A percentile compares a stretch with the other conserved stretches of the same genome.
phyloP scores from a whole-genome alignment of 768 basidiomycete genomes.

The Amanita fuliginea region DNA sequence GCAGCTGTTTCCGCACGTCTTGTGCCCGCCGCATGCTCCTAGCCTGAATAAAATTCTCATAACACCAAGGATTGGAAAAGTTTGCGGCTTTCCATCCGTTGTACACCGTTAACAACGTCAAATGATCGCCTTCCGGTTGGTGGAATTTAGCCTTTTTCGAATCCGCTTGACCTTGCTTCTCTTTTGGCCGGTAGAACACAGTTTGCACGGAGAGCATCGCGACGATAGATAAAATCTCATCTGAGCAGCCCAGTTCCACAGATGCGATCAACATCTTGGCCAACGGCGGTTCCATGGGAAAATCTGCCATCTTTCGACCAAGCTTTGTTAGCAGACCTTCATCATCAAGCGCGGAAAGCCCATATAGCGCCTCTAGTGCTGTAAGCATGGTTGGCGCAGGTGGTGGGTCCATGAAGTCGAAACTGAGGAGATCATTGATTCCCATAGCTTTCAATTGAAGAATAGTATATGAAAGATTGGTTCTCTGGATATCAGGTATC shows the following conservation, averaged over 20 bases:
- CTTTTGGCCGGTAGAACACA: slow-evolving; percentile 98
- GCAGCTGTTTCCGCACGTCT: slow-evolving; percentile 93
- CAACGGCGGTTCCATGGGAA: slow-evolving; percentile 93
- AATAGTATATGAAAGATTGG: slow-evolving; percentile 87
- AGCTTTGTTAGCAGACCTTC: slow-evolving; percentile 91
- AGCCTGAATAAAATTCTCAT: slow-evolving; percentile 98
- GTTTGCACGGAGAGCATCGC: slow-evolving; percentile 96
- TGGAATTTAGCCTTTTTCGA: slow-evolving; percentile 99
- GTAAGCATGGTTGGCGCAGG: slow-evolving; percentile 96
- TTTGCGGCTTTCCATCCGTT: slow-evolving; percentile 97
- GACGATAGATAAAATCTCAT: slow-evolving; percentile 94
- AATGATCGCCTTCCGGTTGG: slow-evolving; percentile 95
- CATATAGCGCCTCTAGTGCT: slow-evolving; percentile 89
- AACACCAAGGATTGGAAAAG: slow-evolving; percentile 98
- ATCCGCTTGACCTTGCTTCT: slow-evolving; percentile 98
- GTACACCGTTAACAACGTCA: slow-evolving; percentile 88
- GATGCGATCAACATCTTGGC: slow-evolving; percentile 99
- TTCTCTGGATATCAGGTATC: slow-evolving; percentile 95
- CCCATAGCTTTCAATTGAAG: slow-evolving; percentile 98
- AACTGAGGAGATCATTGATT: slow-evolving; percentile 92
- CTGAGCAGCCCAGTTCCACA: slow-evolving; percentile 94
- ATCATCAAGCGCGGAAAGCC: slow-evolving; percentile 91
- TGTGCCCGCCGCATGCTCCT: slow-evolving; percentile 95
- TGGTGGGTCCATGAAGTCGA: slow-evolving; percentile 99
- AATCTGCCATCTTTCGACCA: slow-evolving; percentile 99